A percentile compares a stretch with the other conserved stretches of the same genome.
Evolutionary conservation across 192 early-diverging fungal species (phyloP).

Genomic region (Coemansia sp.): DNA sequence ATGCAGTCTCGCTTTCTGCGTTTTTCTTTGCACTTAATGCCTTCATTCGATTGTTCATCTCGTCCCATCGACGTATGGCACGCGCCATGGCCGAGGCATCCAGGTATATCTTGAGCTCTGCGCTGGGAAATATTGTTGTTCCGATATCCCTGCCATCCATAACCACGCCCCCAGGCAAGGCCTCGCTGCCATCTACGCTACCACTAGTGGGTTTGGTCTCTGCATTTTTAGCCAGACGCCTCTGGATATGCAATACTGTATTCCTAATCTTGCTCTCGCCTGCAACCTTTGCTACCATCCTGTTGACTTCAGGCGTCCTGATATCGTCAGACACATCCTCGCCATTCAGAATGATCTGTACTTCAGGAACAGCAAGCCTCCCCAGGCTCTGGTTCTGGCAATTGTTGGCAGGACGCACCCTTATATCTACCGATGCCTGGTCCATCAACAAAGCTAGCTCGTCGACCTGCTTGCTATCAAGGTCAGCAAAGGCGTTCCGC

Average conservation of each 20-base stretch:
- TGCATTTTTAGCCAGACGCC: constrained; percentile 47
- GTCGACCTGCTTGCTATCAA: constrained; percentile 9
- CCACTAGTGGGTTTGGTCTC: constrained; percentile 11
- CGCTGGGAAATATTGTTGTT: constrained; percentile 67
- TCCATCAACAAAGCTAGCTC: constrained; percentile 36
- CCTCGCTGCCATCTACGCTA: not conserved
- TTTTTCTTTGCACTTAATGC: not conserved
- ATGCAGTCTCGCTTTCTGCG: constrained; percentile 7
- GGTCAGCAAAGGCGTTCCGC: constrained; percentile 11
- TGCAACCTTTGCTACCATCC: constrained; percentile 59
- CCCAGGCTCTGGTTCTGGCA: constrained; percentile 4
- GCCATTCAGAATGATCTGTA: constrained; percentile 50
- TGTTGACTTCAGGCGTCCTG: constrained; percentile 54
- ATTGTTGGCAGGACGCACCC: constrained; percentile 15
- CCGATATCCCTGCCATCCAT: constrained; percentile 87
- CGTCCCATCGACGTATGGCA: constrained; percentile 64
- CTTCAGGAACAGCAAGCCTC: constrained; percentile 25
- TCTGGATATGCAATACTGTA: constrained; percentile 55
- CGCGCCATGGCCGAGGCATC: constrained; percentile 61
- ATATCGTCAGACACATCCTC: constrained; percentile 66
- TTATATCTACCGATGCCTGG: constrained; percentile 16
- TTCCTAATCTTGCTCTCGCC: constrained; percentile 55
- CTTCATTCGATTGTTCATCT: constrained; percentile 48
- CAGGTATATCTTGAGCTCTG: constrained; percentile 75
- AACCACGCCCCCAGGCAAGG: constrained; percentile 54